These are phyloP conservation scores for Fomitopsis betulina DNA, from an alignment of 1,284 basidiomycete species.

Conservation along the genomic window DNA sequence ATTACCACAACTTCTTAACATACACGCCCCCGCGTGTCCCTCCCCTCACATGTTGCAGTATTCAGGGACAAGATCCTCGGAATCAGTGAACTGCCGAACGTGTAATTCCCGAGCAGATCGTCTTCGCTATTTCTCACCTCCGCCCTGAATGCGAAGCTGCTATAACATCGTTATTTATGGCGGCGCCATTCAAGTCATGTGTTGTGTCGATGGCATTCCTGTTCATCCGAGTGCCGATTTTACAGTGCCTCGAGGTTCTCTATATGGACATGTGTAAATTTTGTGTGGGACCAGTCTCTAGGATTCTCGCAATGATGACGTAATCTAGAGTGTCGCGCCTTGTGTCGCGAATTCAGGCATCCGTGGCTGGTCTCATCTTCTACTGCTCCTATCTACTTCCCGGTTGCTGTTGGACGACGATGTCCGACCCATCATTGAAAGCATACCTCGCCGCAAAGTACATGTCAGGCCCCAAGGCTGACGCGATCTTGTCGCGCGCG, in stretches of 20 bases:
- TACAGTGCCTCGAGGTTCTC: no score
- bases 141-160: neutral
- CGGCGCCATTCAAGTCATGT: no score
- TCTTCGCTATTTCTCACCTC: neutral
- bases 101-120: no score
- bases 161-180: neutral
- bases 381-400: no score
- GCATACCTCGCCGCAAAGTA: conserved; percentile 83
- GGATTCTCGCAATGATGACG: no score
- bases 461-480: conserved; percentile 96
- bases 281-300: no score
- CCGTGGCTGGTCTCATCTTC: no score
- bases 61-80: neutral
- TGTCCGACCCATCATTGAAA: conserved; percentile 37
- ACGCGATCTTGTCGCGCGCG: conserved; percentile 81
- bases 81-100: neutral
- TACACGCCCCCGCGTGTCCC: neutral
- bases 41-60: neutral
- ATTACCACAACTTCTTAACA: neutral
- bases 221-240: no score
- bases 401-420: neutral
- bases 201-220: no score
- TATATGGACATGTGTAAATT: no score
- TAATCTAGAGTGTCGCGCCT: no score
- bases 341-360: no score